These are phyloP conservation scores for Schizosaccharomyces lindneri DNA, from an alignment of 805 yeast species.

Conservation along the genomic window DNA sequence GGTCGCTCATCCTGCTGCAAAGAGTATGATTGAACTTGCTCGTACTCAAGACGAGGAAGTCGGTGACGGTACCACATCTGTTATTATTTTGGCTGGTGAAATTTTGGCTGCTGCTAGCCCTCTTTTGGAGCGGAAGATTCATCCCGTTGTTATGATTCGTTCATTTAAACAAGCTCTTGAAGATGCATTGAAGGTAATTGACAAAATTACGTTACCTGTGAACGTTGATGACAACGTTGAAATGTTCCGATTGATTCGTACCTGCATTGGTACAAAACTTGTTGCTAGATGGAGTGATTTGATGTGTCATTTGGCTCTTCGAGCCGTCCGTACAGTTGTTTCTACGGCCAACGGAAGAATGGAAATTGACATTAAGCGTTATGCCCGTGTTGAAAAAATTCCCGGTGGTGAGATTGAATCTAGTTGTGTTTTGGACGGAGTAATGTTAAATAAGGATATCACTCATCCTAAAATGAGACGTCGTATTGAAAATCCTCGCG, in stretches of 20 bases:
- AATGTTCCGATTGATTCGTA: constrained; percentile 61
- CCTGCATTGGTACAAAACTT: constrained; percentile 91
- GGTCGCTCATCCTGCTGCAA: constrained; percentile 91
- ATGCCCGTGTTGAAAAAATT: constrained; percentile 78
- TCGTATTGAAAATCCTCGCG: constrained; percentile 63
- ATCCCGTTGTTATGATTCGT: constrained; percentile 86
- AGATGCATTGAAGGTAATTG: constrained; percentile 75
- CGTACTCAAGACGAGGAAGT: constrained; percentile 37
- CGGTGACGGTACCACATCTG: constrained; percentile 97
- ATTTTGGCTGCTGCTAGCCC: constrained; percentile 87
- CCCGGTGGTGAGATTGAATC: constrained; percentile 96
- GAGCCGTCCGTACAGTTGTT: constrained; percentile 66
- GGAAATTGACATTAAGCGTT: constrained; percentile 82
- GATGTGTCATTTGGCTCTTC: constrained; percentile 73
- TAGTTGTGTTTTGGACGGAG: constrained; percentile 69
- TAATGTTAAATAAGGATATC: constrained; percentile 81
- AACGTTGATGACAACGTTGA: constrained; percentile 67
- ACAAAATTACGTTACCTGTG: constrained; percentile 58
- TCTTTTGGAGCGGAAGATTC: constrained; percentile 73
- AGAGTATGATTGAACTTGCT: constrained; percentile 87
- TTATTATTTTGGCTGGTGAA: constrained; percentile 82
- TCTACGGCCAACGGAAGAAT: constrained; percentile 26
- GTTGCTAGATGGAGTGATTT: constrained; percentile 70
- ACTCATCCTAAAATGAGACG: constrained; percentile 98
- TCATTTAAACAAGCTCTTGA: constrained; percentile 75